These are phyloP conservation scores for Penicillium egyptiacum DNA, from an alignment of 495 filamentous ascomycete species.

Conservation along the genomic window DNA sequence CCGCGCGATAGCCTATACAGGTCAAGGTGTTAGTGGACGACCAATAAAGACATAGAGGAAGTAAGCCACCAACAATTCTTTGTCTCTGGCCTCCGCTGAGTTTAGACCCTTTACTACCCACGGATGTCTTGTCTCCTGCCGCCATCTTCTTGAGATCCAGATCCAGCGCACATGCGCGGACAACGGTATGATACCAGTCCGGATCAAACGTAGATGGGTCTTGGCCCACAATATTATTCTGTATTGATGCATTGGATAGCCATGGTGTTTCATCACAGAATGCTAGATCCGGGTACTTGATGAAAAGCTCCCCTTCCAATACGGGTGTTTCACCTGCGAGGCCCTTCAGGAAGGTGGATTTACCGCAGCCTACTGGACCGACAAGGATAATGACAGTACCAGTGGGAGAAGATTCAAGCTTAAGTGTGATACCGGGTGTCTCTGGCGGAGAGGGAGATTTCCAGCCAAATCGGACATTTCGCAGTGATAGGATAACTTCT, in stretches of 20 bases:
- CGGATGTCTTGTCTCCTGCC: slow-evolving; percentile 31
- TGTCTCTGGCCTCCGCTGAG: slow-evolving; percentile 45
- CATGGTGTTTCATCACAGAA: slow-evolving; percentile 44
- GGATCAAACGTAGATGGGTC: slow-evolving; percentile 26
- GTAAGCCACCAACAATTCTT: slow-evolving; percentile 26
- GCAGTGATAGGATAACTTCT: too few relatives aligned
- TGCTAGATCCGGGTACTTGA: slow-evolving; percentile 31
- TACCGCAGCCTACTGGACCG: slow-evolving; percentile 44
- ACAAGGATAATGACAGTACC: slow-evolving; percentile 31
- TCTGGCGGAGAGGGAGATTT: slow-evolving; percentile 5
- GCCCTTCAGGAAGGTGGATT: slow-evolving; percentile 41
- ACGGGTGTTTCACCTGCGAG: slow-evolving; percentile 23
- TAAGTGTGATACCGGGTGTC: slow-evolving; percentile 13
- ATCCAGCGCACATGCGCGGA: slow-evolving; percentile 40
- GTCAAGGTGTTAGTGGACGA: too few relatives aligned
- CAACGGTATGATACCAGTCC: slow-evolving; percentile 41
- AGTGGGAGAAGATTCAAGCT: background rate
- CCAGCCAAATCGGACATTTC: slow-evolving; percentile 25
- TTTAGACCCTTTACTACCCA: slow-evolving; percentile 38
- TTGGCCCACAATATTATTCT: slow-evolving; percentile 36
- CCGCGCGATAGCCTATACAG: slow-evolving; percentile 38
- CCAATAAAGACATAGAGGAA: background rate
- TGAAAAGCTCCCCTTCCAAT: slow-evolving; percentile 14
- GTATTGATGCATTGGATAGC: slow-evolving; percentile 43
- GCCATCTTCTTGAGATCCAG: slow-evolving; percentile 37